Base-by-base conservation (phyloP, 768 basidiomycete genomes). In the Paxillus involutus region DNA sequence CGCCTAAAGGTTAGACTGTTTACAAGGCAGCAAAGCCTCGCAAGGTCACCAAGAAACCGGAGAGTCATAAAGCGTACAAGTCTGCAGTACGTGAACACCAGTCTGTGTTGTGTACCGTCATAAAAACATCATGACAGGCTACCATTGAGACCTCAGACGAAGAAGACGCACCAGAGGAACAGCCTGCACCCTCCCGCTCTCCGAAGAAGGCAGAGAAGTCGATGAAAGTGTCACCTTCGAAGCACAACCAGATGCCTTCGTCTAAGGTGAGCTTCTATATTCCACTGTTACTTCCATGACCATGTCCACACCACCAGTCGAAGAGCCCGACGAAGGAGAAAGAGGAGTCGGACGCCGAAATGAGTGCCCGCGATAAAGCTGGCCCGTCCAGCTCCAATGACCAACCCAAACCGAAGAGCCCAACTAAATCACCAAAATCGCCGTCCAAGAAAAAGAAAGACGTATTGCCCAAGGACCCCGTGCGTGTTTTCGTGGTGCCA, bases 131-230 rank as follows among this genome's bases (percentile, higher is more conserved):
- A 9, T 19, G 5, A 37, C 29, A 70, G 68, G 61, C 68, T 41
- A 47, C 55, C 12, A 58, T 71, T 9, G 68, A 70, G 35, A 61
- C 68, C 21, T 71, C 68, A 1, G 68, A 59, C 13, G 68, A 68
- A 30, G 67, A 69, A 43, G 60, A 17, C 16, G 47, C 41, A 35
- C 9, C 54, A n/a, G 50, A 58, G n/a, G 45, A 32, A 16, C 17
- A 24, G n/a, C 44, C 32, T 21, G 49, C 51, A 21, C 12, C 51
- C 21, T 4, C 19, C 43, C 44, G 26, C 29, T 57, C 60, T 40
- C 48, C 57, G 39, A 53, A 58, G 50, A 56, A 60, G 43, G 50
- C 39, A 29, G 13, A 43, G 11, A 21, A 19, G 35, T 37, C 53
- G 12, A 14, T 33, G 36, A 57, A 53, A 17, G 29, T 45, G n/a